Percentiles rank a stretch among this genome's conserved stretches.
phyloP scores from a whole-genome alignment of 176 grass and related monocot species.

The Canna indica region DNA sequence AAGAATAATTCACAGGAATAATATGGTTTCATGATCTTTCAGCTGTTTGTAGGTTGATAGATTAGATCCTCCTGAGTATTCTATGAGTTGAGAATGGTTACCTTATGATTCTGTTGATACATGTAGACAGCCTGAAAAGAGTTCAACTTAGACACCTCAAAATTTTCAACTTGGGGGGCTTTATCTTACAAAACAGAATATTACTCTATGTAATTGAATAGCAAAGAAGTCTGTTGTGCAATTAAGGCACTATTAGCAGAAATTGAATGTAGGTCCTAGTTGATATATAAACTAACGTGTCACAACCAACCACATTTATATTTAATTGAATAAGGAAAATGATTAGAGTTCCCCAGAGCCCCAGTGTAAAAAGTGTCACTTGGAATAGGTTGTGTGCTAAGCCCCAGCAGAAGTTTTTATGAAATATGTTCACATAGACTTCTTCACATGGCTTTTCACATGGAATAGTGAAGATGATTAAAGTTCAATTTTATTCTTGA shows the following conservation, averaged over 20 bases:
- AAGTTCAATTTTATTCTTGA: too few relatives aligned
- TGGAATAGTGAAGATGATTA: too few relatives aligned
- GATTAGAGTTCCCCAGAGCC: not conserved
- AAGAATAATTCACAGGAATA: not conserved
- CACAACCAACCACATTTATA: not conserved
- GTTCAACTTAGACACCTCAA: not conserved
- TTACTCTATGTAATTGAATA: not conserved
- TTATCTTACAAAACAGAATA: not conserved
- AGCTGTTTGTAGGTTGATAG: not conserved
- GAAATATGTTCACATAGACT: too few relatives aligned
- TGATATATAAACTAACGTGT: not conserved
- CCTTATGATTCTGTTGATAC: not conserved
- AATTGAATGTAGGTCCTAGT: not conserved
- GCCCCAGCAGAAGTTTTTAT: not conserved
- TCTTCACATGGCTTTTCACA: too few relatives aligned
- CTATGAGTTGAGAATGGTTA: not conserved
- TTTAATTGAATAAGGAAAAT: not conserved
- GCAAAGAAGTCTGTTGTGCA: not conserved
- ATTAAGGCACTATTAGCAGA: not conserved
- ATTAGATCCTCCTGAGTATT: not conserved
- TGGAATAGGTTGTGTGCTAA: not conserved
- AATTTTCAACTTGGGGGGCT: not conserved
- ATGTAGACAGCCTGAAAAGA: not conserved
- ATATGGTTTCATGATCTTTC: slow-evolving; percentile 1
- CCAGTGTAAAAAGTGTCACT: not conserved